A percentile compares a stretch with the other conserved stretches of the same genome.
These are phyloP conservation scores for Gymnopilus dilepis DNA, from an alignment of 768 basidiomycete species.

Conservation along the genomic window DNA sequence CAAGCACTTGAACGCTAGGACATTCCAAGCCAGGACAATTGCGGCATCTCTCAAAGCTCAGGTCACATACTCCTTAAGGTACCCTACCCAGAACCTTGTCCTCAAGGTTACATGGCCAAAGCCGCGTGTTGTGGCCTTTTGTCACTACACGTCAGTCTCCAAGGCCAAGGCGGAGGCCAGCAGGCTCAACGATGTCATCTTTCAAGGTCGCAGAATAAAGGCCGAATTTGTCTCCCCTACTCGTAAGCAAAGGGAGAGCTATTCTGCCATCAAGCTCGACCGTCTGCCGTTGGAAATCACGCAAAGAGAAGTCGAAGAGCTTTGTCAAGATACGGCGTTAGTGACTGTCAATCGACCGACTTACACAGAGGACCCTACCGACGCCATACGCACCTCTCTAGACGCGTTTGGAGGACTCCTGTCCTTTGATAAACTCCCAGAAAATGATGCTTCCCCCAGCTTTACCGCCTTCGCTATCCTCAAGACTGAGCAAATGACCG, in stretches of 20 bases:
- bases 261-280: conserved; percentile 49
- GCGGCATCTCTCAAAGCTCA: conserved; percentile 33
- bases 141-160: conserved; percentile 46
- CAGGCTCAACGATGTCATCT: conserved; percentile 41
- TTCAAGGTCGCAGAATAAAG: conserved; percentile 46
- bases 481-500: conserved; percentile 37
- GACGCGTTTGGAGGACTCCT: conserved; percentile 42
- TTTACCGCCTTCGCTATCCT: conserved; percentile 50
- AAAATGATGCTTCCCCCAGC: conserved; percentile 35
- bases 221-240: conserved; percentile 42
- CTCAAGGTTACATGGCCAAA: conserved; percentile 52
- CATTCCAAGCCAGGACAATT: conserved; percentile 30
- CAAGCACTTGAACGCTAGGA: conserved; percentile 36
- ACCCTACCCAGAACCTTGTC: conserved; percentile 16
- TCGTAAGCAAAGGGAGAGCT: conserved; percentile 36
- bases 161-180: conserved; percentile 47
- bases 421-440: conserved; percentile 43
- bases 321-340: conserved; percentile 35
- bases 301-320: conserved; percentile 36
- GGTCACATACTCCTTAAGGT: conserved; percentile 17
- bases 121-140: conserved; percentile 49
- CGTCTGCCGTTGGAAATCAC: conserved; percentile 44
- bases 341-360: conserved; percentile 39
- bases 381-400: conserved; percentile 41
- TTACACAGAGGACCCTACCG: conserved; percentile 38